Evolutionary conservation across 202 grass and related monocot genomes (phyloP).

Genomic region (Dendrocalamus latiflorus): DNA sequence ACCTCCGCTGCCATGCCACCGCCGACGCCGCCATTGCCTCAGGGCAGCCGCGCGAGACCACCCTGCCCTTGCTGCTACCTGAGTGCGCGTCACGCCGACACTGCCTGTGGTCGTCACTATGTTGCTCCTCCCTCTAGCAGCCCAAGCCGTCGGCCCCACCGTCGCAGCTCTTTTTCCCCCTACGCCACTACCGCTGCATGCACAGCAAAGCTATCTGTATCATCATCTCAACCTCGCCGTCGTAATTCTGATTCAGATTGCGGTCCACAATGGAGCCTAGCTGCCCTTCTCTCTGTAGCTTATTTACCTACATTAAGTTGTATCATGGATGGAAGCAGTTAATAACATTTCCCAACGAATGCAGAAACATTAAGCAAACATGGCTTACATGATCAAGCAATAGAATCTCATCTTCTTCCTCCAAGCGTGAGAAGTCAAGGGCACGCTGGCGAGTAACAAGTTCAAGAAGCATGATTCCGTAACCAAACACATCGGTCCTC

Average conservation of each 20-base stretch:
- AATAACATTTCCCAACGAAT: background rate
- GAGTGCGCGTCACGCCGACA: no score
- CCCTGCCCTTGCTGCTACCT: no score
- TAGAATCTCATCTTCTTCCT: constrained; percentile 81
- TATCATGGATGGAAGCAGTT: background rate
- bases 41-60: no score
- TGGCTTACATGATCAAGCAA: constrained; percentile 80
- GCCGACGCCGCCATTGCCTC: no score
- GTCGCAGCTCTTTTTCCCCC: no score
- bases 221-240: constrained; percentile 57
- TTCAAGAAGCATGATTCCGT: constrained; percentile 93
- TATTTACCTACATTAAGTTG: constrained; percentile 58
- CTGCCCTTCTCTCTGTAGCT: constrained; percentile 65
- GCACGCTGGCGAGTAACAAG: constrained; percentile 84
- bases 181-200: no score
- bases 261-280: constrained; percentile 60
- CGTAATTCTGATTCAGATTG: constrained; percentile 50
- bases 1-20: no score
- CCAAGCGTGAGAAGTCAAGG: constrained; percentile 65
- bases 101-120: no score
- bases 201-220: no score
- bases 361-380: background rate
- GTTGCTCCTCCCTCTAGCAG: no score
- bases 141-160: no score
- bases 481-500: constrained; percentile 92